Base-by-base conservation (phyloP, 2,329 filamentous ascomycete genomes). In the Tothia fuscella region DNA sequence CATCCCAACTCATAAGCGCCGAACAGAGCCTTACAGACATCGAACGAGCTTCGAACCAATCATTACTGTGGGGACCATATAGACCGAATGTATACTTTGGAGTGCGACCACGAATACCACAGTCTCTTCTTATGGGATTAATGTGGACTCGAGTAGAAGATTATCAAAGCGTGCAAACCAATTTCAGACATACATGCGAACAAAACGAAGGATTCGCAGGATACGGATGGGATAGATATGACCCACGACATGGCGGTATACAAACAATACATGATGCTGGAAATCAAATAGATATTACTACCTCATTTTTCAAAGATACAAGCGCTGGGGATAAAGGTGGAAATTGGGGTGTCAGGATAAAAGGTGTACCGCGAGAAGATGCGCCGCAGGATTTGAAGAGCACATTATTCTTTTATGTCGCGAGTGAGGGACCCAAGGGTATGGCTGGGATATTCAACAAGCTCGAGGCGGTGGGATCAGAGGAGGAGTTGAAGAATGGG, bases 211-310 rank as follows among this genome's bases (percentile, higher is more conserved):
- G 82, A 49, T 94, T 96, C 75, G 80, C 76, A 32, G 88, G 88
- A 37, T 96, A 96, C 59, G 89, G 89, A 47, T 98, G 91, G 89
- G 87, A 94, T 51, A 83, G 91, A 57, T 98, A 93, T 61, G 88
- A 96, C 63, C 78, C 85, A 24, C 73, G 89, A 44, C 79, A 70
- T 41, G 91, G 89, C 46, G 91, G 89, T 37, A 70, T 82, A 14
- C 85, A 96, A 62, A 81, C 81, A 2, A 88, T 96, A 43, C 83
- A 89, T 54, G 91, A 96, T 57, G 76, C 78, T 39, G 79, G 75
- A 32, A 96, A 95, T 62, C 74, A 74, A 41, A 72, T 96, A 47
- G 86, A 95, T 62, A 72, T 96, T 47, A 91, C 82, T 6, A 94
- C 89, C 20, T 82, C 82, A 31, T 94, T 95, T 61, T 76, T 94